A percentile compares a stretch with the other conserved stretches of the same genome.
Conservation (phyloP, 2,329 filamentous ascomycete genomes). For the Truncatella angustata region DNA sequence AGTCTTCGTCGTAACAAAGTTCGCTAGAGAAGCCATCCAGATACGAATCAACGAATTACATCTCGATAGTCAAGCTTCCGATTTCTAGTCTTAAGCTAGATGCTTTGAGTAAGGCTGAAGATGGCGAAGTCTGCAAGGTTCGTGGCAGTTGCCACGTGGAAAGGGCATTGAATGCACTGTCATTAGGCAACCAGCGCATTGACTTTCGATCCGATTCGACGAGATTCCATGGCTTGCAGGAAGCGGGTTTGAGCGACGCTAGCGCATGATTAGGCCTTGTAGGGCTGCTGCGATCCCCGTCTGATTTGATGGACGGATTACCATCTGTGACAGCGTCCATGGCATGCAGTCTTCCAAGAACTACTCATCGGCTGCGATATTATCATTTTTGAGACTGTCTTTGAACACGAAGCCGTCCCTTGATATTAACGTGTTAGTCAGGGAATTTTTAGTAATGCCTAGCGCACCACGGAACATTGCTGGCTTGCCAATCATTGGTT, state of each 20-base stretch:
- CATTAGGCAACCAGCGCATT: background rate
- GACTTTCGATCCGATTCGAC: background rate
- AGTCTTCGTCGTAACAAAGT: background rate
- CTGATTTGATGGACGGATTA: background rate
- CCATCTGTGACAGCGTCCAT: no score
- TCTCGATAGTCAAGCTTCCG: background rate
- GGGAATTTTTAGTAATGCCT: no score
- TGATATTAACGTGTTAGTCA: no score
- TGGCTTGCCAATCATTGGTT: no score
- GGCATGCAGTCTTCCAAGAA: no score
- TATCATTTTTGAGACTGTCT: no score
- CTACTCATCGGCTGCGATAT: no score
- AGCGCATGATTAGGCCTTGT: background rate
- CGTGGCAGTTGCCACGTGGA: background rate
- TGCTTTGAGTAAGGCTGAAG: background rate
- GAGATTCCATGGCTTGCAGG: background rate
- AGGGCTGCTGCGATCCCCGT: background rate
- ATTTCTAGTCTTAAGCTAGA: background rate
- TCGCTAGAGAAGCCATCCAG: background rate
- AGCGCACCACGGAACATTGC: no score
- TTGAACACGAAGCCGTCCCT: no score
- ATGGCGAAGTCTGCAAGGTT: background rate
- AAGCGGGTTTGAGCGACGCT: background rate
- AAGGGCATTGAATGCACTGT: background rate
- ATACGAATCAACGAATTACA: background rate